These are phyloP conservation scores for Auxenochlorella protothecoides DNA, from an alignment of 139 green algal species.

Conservation along the genomic window DNA sequence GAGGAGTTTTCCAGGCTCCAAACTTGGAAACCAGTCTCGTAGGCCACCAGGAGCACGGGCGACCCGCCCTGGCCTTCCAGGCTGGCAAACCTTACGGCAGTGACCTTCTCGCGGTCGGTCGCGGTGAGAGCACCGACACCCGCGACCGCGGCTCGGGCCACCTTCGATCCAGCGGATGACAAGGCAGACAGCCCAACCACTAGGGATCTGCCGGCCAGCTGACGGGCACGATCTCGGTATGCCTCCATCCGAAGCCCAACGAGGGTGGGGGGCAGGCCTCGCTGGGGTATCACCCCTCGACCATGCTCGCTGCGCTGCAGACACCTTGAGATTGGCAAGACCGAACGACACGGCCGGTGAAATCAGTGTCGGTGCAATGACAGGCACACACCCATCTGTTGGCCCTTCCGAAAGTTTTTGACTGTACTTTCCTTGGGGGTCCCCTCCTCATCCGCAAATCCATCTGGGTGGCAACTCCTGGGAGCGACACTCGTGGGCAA, in stretches of 20 bases:
- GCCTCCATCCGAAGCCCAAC: not conserved
- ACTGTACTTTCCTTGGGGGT: no score
- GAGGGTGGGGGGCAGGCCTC: no score
- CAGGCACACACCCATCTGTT: no score
- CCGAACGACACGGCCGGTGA: no score
- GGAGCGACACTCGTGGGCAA: no score
- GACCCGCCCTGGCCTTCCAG: not conserved
- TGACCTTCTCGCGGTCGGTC: not conserved
- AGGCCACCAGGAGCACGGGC: slow-evolving; percentile 21
- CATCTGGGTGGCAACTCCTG: no score
- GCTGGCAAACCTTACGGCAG: not conserved
- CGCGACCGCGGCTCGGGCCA: not conserved
- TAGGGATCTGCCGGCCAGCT: not conserved
- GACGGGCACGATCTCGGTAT: not conserved
- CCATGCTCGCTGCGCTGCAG: no score
- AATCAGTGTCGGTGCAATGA: no score
- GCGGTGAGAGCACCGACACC: not conserved
- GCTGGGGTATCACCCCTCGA: no score
- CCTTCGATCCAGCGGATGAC: not conserved
- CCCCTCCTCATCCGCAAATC: no score
- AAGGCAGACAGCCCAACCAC: not conserved
- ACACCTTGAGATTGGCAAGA: no score
- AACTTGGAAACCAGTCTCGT: slow-evolving; percentile 32
- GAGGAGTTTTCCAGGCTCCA: slow-evolving; percentile 18
- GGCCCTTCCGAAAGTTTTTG: no score